Evolutionary conservation across 495 filamentous ascomycete genomes (phyloP).

Genomic region (Glarea lozoyensis): DNA sequence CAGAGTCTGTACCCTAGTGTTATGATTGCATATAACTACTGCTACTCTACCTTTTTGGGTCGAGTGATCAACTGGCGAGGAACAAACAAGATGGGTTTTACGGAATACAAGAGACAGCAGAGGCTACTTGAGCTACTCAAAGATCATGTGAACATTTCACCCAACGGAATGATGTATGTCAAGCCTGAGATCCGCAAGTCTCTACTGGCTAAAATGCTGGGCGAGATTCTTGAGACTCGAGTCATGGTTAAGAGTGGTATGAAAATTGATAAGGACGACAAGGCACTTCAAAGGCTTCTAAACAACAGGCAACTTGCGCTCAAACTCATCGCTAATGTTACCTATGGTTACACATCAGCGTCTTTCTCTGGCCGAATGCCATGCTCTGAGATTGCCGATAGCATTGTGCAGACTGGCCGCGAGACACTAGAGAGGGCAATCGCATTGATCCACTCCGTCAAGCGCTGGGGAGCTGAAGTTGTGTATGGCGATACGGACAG

Average conservation of each 20-base stretch:
- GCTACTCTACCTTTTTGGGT: constrained; percentile 94
- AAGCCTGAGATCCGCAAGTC: constrained; percentile 82
- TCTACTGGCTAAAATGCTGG: constrained; percentile 90
- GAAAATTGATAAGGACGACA: constrained; percentile 91
- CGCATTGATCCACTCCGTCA: constrained; percentile 79
- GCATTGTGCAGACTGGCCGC: constrained; percentile 90
- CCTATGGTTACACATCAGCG: constrained; percentile 94
- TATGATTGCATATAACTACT: constrained; percentile 99
- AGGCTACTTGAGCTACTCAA: constrained; percentile 70
- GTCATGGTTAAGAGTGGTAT: constrained; percentile 98
- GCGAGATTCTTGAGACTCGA: constrained; percentile 90
- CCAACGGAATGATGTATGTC: constrained; percentile 93
- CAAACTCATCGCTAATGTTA: constrained; percentile 97
- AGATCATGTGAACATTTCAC: constrained; percentile 85
- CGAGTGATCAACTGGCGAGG: constrained; percentile 78
- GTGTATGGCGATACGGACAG: constrained; percentile 98
- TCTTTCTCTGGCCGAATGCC: constrained; percentile 96
- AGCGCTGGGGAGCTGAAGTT: constrained; percentile 86
- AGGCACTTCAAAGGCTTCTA: constrained; percentile 71
- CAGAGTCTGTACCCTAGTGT: constrained; percentile 94
- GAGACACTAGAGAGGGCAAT: constrained; percentile 94
- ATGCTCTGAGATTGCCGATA: constrained; percentile 95
- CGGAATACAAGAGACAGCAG: constrained; percentile 67
- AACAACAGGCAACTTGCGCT: constrained; percentile 92
- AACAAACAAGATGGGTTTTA: constrained; percentile 90